phyloP scores from a whole-genome alignment of 176 grass and related monocot genomes.

The maize (Zea mays) region Zm-B73-REFERENCE-NAM-5.0 NC_050102.1:181546501-181547000 shows the following conservation, averaged over 20 bases:
- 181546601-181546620: slow-evolving; percentile 45
- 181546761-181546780: slow-evolving; percentile 66
- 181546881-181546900: too few relatives aligned
- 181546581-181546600: too few relatives aligned
- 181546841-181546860: too few relatives aligned
- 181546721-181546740: slow-evolving; percentile 54
- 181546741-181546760: slow-evolving; percentile 64
- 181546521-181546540: slow-evolving; percentile 56
- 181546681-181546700: slow-evolving; percentile 37
- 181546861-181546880: too few relatives aligned
- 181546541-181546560: slow-evolving; percentile 49
- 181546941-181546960: too few relatives aligned
- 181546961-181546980: too few relatives aligned
- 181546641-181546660: slow-evolving; percentile 53
- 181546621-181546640: slow-evolving; percentile 45
- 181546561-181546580: slow-evolving; percentile 10
- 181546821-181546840: slow-evolving; percentile 53
- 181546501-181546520: slow-evolving; percentile 43
- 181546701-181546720: slow-evolving; percentile 38
- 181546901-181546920: too few relatives aligned
- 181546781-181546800: slow-evolving; percentile 64
- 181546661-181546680: slow-evolving; percentile 54
- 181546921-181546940: too few relatives aligned
- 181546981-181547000: too few relatives aligned
- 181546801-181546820: slow-evolving; percentile 49